Conservation (phyloP, 345 rosid genomes). For the Gossypium herbaceum region DNA sequence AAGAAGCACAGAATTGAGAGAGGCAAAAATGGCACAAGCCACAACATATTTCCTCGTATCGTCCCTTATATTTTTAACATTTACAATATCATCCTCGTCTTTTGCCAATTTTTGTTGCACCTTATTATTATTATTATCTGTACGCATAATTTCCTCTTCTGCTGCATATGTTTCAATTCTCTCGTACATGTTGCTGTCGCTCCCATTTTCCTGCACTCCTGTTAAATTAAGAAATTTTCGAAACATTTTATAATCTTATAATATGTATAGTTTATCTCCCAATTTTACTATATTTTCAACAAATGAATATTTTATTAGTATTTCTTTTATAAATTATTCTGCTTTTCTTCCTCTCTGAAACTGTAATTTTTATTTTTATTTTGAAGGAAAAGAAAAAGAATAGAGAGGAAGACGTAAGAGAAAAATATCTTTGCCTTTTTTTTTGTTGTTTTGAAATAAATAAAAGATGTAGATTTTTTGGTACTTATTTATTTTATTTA, state of each 20-base stretch:
- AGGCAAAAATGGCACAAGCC: slow-evolving; percentile 58
- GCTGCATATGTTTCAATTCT: slow-evolving; percentile 23
- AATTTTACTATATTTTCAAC: too few relatives aligned
- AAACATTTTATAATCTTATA: background rate
- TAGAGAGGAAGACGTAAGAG: background rate
- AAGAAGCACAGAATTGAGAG: slow-evolving; percentile 65
- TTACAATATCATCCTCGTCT: background rate
- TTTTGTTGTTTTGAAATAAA: background rate
- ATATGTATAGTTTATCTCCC: background rate
- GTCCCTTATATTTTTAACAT: background rate
- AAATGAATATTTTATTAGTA: background rate
- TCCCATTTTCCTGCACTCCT: slow-evolving; percentile 26
- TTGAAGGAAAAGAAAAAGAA: background rate
- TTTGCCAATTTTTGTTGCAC: background rate
- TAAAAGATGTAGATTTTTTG: background rate
- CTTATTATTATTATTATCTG: background rate
- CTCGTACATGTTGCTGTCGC: slow-evolving; percentile 21
- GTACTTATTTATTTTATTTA: too few relatives aligned
- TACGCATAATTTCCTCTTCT: slow-evolving; percentile 15
- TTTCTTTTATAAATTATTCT: background rate
- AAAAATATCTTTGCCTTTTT: background rate
- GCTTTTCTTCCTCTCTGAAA: background rate
- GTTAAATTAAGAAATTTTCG: background rate
- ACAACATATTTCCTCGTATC: slow-evolving; percentile 31
- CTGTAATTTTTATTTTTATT: background rate